A percentile compares a stretch with the other conserved stretches of the same genome.
Conservation (phyloP, 2,329 filamentous ascomycete genomes). For the Hymenoscyphus occultus region DNA sequence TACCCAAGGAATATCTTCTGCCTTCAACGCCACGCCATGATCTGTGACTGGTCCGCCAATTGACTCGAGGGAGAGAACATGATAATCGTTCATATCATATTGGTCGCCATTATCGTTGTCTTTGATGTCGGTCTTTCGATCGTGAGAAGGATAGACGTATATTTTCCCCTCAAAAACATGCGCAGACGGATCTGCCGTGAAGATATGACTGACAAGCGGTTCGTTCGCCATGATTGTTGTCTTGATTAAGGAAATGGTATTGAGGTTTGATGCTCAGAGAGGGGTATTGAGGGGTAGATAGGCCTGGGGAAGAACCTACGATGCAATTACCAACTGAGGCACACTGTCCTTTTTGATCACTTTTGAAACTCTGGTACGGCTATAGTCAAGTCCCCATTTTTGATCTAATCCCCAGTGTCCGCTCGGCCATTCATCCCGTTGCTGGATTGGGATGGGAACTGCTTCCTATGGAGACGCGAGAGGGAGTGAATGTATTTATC, state of each 20-base stretch:
- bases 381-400: conserved; percentile 5
- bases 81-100: conserved; percentile 82
- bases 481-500: not conserved
- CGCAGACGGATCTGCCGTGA: conserved; percentile 77
- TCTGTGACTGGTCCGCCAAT: conserved; percentile 61
- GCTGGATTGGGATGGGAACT: not conserved
- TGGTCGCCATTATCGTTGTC: conserved; percentile 85
- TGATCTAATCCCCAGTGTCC: conserved; percentile 7
- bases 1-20: conserved; percentile 70
- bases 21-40: conserved; percentile 66
- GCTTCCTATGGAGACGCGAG: not conserved
- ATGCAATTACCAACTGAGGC: not conserved
- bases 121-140: conserved; percentile 69
- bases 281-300: conserved; percentile 2
- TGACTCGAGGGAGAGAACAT: conserved; percentile 63
- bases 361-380: not conserved
- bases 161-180: conserved; percentile 74
- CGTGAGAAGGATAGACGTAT: conserved; percentile 80
- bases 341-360: conserved; percentile 7
- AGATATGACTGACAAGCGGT: conserved; percentile 49
- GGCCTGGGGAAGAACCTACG: not conserved
- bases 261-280: not conserved
- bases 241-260: not conserved
- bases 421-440: conserved; percentile 11
- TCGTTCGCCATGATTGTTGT: conserved; percentile 14